Conservation (phyloP, 1,284 basidiomycete genomes). For the Malassezia sp. region DNA sequence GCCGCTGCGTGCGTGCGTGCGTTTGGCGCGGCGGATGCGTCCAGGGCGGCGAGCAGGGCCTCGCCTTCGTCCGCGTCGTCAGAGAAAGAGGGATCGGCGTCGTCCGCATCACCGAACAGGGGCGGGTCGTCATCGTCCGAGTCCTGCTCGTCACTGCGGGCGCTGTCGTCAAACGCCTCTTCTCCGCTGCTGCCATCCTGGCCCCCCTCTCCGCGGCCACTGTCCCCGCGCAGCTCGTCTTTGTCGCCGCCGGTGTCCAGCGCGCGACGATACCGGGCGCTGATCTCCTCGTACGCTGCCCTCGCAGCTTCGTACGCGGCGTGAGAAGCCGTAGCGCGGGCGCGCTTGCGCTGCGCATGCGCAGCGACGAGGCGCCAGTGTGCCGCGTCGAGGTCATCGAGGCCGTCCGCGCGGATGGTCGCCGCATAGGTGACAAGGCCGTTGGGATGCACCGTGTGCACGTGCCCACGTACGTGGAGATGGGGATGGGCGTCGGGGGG, state of each 20-base stretch:
- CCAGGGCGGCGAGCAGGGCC: conserved; percentile 11
- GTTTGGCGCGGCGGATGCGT: conserved; percentile 1
- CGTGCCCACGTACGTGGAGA: conserved; percentile 28
- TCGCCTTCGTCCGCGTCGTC: conserved; percentile 28
- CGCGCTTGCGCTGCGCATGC: background rate
- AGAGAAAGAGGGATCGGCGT: too few relatives aligned
- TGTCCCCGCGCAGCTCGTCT: too few relatives aligned
- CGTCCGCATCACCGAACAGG: conserved; percentile 5
- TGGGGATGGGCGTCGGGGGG: conserved; percentile 33
- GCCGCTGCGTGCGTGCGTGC: too few relatives aligned
- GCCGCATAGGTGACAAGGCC: conserved; percentile 37
- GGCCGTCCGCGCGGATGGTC: conserved; percentile 29
- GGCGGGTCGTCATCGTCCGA: conserved; percentile 17
- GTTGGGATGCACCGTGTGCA: conserved; percentile 31
- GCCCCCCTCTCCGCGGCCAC: too few relatives aligned
- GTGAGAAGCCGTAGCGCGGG: conserved; percentile 2
- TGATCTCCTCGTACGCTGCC: conserved; percentile 2
- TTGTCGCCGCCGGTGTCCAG: too few relatives aligned
- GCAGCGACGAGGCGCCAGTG: conserved; percentile 23
- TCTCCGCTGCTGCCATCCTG: too few relatives aligned
- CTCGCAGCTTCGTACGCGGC: conserved; percentile 17
- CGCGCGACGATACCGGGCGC: background rate
- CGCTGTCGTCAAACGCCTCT: too few relatives aligned
- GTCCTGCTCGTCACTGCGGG: conserved; percentile 23
- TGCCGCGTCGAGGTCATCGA: conserved; percentile 35